These are phyloP conservation scores for Penicillium paxilli DNA, from an alignment of 495 filamentous ascomycete species.

Conservation along the genomic window DNA sequence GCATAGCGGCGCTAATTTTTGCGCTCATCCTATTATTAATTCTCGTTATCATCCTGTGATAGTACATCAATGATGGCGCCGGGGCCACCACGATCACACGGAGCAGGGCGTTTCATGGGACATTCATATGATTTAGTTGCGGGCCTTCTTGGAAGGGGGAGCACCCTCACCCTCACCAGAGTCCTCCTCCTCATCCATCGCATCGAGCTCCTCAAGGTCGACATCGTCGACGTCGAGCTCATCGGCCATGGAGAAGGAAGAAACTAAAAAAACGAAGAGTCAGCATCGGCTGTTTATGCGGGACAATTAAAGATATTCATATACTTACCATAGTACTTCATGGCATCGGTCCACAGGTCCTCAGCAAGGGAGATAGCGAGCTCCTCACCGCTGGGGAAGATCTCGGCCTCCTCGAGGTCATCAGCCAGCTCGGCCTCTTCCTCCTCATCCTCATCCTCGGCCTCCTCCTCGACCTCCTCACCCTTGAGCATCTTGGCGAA, in stretches of 20 bases:
- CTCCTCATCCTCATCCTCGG: constrained; percentile 46
- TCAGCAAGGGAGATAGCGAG: constrained; percentile 78
- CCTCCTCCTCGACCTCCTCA: constrained; percentile 47
- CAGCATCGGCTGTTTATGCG: constrained; percentile 9
- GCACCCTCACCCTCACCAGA: constrained; percentile 27
- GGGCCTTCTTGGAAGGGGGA: constrained; percentile 46
- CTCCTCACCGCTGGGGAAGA: constrained; percentile 79
- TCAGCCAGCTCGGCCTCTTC: constrained; percentile 55
- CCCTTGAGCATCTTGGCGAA: constrained; percentile 55
- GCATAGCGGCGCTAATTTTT: constrained; percentile 81
- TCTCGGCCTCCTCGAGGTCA: constrained; percentile 63
- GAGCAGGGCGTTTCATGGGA: constrained; percentile 21
- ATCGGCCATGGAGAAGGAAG: constrained; percentile 32
- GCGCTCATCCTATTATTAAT: constrained; percentile 84
- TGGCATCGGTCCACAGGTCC: constrained; percentile 81
- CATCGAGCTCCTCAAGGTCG: constrained; percentile 31
- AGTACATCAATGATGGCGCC: constrained; percentile 23
- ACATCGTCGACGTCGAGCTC: constrained; percentile 37
- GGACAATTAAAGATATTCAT: background rate
- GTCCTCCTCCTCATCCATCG: constrained; percentile 32
- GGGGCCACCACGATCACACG: constrained; percentile 19
- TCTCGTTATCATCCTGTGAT: constrained; percentile 61
- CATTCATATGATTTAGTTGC: constrained; percentile 25
- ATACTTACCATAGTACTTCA: constrained; percentile 85
- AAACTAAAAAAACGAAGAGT: constrained; percentile 20